phyloP scores from a whole-genome alignment of 2,329 filamentous ascomycete genomes.

The Botrytis aclada region DNA sequence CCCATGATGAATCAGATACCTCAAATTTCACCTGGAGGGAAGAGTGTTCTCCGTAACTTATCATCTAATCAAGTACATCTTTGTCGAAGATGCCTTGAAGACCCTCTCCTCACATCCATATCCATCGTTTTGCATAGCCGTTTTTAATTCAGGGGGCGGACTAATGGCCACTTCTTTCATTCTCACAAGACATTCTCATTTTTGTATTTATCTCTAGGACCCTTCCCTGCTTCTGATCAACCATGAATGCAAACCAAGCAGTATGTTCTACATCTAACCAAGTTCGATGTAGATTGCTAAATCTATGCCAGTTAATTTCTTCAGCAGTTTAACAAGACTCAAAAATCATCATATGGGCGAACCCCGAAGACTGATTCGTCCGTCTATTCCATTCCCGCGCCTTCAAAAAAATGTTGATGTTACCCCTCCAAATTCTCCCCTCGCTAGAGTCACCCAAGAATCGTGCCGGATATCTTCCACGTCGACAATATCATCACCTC shows the following conservation, averaged over 20 bases:
- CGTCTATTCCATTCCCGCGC: fast-evolving
- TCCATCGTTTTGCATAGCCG: background rate
- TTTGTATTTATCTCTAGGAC: too few species aligned
- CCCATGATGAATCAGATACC: background rate
- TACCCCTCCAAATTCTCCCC: background rate
- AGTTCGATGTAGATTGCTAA: background rate
- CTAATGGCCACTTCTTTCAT: too few species aligned
- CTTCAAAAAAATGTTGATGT: background rate
- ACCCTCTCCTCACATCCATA: background rate
- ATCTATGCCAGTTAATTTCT: background rate
- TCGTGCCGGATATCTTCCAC: background rate
- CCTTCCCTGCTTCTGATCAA: background rate
- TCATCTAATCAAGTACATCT: background rate
- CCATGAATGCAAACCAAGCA: background rate
- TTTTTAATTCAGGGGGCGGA: background rate
- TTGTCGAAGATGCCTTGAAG: background rate
- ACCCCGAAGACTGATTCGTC: background rate
- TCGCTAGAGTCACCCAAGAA: background rate
- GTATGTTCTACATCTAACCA: background rate
- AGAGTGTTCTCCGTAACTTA: background rate
- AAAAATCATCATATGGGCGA: background rate
- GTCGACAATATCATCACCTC: background rate
- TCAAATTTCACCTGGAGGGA: background rate
- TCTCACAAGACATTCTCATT: too few species aligned
- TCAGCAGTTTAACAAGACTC: fast-evolving